A percentile compares a stretch with the other conserved stretches of the same genome.
Evolutionary conservation across 257 asterid genomes (phyloP).

Genomic region (Ilex aquifolium): DNA sequence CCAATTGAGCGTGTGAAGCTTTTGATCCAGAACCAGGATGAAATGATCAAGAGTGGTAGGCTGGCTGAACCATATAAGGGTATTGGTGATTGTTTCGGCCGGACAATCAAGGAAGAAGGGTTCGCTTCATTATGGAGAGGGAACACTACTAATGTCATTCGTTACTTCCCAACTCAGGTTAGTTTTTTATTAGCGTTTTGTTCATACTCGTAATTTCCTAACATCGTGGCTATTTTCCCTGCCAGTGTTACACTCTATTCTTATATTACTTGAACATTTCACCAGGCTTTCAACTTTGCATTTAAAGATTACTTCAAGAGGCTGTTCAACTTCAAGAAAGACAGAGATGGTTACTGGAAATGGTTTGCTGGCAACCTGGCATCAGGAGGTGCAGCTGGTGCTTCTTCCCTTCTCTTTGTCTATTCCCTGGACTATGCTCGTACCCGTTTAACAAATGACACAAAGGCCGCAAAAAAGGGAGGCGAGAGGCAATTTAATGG

Average conservation of each 20-base stretch:
- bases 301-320: slow-evolving; percentile 39
- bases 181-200: background rate
- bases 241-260: no score
- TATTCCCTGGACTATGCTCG: slow-evolving; percentile 43
- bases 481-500: slow-evolving; percentile 43
- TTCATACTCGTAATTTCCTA: no score
- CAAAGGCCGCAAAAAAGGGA: slow-evolving; percentile 39
- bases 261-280: background rate
- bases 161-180: slow-evolving; percentile 49
- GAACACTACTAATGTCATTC: slow-evolving; percentile 43
- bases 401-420: slow-evolving; percentile 34
- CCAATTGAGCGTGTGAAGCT: slow-evolving; percentile 47
- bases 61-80: slow-evolving; percentile 35
- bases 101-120: slow-evolving; percentile 35
- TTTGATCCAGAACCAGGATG: slow-evolving; percentile 40
- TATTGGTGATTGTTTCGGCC: slow-evolving; percentile 29
- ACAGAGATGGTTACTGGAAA: slow-evolving; percentile 42
- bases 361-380: slow-evolving; percentile 38
- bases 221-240: no score
- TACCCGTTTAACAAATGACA: slow-evolving; percentile 32
- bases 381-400: slow-evolving; percentile 46
- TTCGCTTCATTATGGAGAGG: slow-evolving; percentile 41
- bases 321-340: slow-evolving; percentile 39
- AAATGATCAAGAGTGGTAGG: slow-evolving; percentile 38
- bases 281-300: slow-evolving; percentile 40